phyloP scores from a whole-genome alignment of 108 stramenopile species.

The Nannochloropsis salina region DNA sequence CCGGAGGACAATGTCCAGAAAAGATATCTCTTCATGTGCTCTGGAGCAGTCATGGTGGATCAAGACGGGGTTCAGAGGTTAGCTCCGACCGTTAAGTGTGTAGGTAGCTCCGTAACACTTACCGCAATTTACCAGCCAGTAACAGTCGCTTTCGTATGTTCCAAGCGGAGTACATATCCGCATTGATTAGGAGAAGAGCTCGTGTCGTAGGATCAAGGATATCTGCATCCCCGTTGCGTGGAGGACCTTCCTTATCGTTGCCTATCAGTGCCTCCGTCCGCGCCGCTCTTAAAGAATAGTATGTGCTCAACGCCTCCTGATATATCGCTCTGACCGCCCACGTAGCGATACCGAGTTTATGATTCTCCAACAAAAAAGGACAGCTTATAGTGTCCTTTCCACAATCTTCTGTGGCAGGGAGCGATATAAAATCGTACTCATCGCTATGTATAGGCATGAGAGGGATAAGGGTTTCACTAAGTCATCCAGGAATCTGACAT shows the following conservation, averaged over 20 bases:
- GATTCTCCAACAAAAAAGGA: not conserved
- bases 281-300: not conserved
- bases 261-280: not conserved
- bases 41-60: not conserved
- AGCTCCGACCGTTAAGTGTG: too few species aligned
- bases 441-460: not conserved
- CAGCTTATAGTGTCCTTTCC: not conserved
- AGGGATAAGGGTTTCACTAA: not conserved
- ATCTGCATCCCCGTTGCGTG: not conserved
- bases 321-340: not conserved
- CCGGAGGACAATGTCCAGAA: constrained; percentile 40
- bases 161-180: constrained; percentile 39
- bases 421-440: constrained; percentile 17
- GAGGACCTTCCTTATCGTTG: not conserved
- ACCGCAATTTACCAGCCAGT: not conserved
- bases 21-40: not conserved
- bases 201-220: constrained; percentile 27
- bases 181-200: constrained; percentile 35
- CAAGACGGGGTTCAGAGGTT: too few species aligned
- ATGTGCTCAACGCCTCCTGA: not conserved
- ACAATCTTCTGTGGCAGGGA: not conserved
- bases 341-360: not conserved
- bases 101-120: not conserved
- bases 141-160: constrained; percentile 36
- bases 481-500: not conserved